Percentiles rank a stretch among this genome's conserved stretches.
These are phyloP conservation scores for Trichothecium roseum DNA, from an alignment of 2,329 filamentous ascomycete species.

Conservation along the genomic window DNA sequence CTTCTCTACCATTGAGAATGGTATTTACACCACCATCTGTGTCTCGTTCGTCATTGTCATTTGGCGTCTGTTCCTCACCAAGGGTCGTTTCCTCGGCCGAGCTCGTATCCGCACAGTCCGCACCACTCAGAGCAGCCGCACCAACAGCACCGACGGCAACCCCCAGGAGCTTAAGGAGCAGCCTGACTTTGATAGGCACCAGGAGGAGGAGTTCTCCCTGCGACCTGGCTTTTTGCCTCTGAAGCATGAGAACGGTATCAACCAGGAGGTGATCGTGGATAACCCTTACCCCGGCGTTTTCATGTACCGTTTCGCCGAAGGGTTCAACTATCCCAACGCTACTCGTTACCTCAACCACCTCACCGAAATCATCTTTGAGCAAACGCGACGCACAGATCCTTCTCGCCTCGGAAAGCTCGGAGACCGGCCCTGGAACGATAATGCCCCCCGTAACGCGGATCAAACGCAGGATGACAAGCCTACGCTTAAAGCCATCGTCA, in stretches of 20 bases:
- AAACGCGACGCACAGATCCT: constrained; percentile 34
- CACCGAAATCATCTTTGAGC: constrained; percentile 30
- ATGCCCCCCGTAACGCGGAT: constrained; percentile 25
- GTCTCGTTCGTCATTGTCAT: constrained; percentile 62
- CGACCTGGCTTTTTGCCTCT: constrained; percentile 35
- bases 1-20: constrained; percentile 73
- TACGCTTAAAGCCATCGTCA: constrained; percentile 41
- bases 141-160: constrained; percentile 45
- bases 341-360: constrained; percentile 39
- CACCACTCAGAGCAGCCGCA: constrained; percentile 52
- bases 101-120: constrained; percentile 77
- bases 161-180: constrained; percentile 5
- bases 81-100: constrained; percentile 67
- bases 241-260: constrained; percentile 38
- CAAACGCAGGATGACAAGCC: constrained; percentile 28
- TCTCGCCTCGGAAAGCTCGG: constrained; percentile 34
- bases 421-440: constrained; percentile 50
- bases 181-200: constrained; percentile 5
- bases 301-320: constrained; percentile 43
- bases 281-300: constrained; percentile 42
- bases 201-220: constrained; percentile 33
- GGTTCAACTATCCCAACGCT: constrained; percentile 47
- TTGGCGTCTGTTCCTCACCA: constrained; percentile 68
- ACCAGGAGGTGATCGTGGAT: constrained; percentile 33
- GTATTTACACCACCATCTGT: constrained; percentile 72